Base-by-base conservation (phyloP, 768 basidiomycete genomes). In the Lactifluus piperatus region DNA sequence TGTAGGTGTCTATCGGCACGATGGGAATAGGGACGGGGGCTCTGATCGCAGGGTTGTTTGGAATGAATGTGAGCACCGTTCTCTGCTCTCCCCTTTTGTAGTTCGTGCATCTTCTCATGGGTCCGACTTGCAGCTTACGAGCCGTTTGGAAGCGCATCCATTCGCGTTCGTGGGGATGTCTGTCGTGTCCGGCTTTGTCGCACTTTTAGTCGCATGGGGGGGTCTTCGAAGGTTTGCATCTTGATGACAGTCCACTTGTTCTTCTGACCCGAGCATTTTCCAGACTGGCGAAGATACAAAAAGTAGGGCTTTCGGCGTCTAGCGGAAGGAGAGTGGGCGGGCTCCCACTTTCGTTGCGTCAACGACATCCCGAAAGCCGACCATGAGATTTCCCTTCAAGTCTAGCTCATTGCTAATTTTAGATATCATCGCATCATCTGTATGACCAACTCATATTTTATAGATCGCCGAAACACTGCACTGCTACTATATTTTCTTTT, bases 1-100 rank as follows among this genome's bases (percentile, higher is more conserved):
- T 24, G 4, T 11, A 89, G 86, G 84, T 97, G 13, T 94, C 93
- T n/a, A 97, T 98, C 58, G 82, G 83, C 36, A 98, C 95, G 0
- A 83, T 97, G 74, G 95, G 95, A 0, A 79, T 98, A 58, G 94
- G 94, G 11, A 80, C 85, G 29, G 94, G 94, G 3, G 92, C 94
- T 16, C 76, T 97, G 36, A 74, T 95, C 7, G 93, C 93, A 48
- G 94, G 94, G 5, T 68, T 97, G 4, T 95, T 97, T 66, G 94
- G 94, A 16, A 97, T 97, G 94, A 97, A 97, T 71, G 93, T 94
- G 68, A 68, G 90, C 74, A 20, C 46, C 49, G 13, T 61, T 66
- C 27, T 37, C 30, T 54, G 58, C 49, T 45, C 55, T 48, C 49
- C 50, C 36, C 24, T 44, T 32, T 34, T 27, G 27, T 48, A 30